Evolutionary conservation across 2,329 filamentous ascomycete genomes (phyloP), one percentile per base, ranked within the genome.

Genomic region (Neobulgaria alba): DNA sequence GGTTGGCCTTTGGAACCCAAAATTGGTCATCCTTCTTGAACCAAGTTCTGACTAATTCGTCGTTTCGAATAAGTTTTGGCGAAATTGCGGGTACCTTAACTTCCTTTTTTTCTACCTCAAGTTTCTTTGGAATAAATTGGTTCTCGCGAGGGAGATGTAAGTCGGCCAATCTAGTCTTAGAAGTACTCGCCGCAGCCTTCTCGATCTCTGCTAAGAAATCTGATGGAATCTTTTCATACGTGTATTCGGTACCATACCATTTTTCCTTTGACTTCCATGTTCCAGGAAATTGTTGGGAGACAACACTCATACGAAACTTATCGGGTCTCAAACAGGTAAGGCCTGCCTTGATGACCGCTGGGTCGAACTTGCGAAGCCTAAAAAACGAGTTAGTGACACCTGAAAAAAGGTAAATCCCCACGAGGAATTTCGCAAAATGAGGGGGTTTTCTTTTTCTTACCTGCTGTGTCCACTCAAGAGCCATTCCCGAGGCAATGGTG

Each of bases 21-120:
- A 96, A 98, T 0, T 82, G 88, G 54, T 98, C 92, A 56, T 98
- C 92, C 65, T 96, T 96, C 69, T 98, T 98, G 70, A 81, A 95
- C 92, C 92, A 98, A 2, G 86, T 82, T 20, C 89, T 79, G 1
- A 85, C 79, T 23, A 79, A 67, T 4, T 80, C 72, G 51, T 95
- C 90, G 54, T 94, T 88, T 51, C 89, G 80, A 47, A 98, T 82
- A 17, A 98, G 70, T 46, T 80, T 82, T 0, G 92, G 92, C 1
- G 78, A 71, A 41, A 83, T 73, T 0, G 80, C 69, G 1, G 88
- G 83, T 52, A 85, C 76, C 18, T 77, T 71, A n/a, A 92, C 74
- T 26, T 94, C 85, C 63, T 87, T 94, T 71, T 92, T 95, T 61
- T 95, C 88, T 2, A 98, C 92, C 38, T 95, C 87, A 3, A 98